Evolutionary conservation across 192 early-diverging fungal species (phyloP).

Genomic region (Thamnidium elegans): DNA sequence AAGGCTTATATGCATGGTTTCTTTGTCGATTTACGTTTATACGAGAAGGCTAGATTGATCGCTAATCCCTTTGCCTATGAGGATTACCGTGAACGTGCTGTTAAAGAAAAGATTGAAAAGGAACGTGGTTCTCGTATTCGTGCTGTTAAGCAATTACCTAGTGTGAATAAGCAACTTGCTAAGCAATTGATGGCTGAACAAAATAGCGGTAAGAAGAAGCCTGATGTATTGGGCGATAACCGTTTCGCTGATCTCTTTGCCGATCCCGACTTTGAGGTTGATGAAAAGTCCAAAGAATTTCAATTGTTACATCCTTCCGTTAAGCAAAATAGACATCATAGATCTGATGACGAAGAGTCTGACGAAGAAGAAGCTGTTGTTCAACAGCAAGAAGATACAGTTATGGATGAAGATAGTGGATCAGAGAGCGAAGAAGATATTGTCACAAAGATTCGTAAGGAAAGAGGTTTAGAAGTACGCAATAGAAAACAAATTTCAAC

Average conservation of each 20-base stretch:
- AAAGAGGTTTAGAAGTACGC: constrained; percentile 24
- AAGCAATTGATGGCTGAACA: constrained; percentile 58
- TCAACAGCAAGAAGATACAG: constrained; percentile 22
- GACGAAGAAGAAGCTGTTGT: constrained; percentile 23
- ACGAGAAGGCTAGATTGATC: constrained; percentile 94
- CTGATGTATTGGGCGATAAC: constrained; percentile 68
- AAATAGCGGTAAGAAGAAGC: constrained; percentile 40
- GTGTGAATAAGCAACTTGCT: constrained; percentile 90
- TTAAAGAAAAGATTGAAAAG: constrained; percentile 82
- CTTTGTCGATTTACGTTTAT: constrained; percentile 93
- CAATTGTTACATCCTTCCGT: constrained; percentile 60
- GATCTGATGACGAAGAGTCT: constrained; percentile 27
- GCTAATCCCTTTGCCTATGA: constrained; percentile 96
- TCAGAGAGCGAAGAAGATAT: constrained; percentile 43
- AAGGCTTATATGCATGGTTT: constrained; percentile 99
- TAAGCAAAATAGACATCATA: constrained; percentile 14
- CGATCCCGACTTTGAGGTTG: constrained; percentile 90
- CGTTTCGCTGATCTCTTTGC: constrained; percentile 88
- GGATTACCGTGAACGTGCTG: constrained; percentile 76
- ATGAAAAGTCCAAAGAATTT: constrained; percentile 78
- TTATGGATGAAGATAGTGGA: constrained; percentile 30
- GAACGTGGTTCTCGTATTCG: constrained; percentile 86
- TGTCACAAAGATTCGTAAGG: constrained; percentile 35
- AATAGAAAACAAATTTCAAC: constrained; percentile 16
- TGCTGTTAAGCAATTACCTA: constrained; percentile 82